Conservation (phyloP, 2,329 filamentous ascomycete genomes). For the Lasiodiplodia citricola region DNA sequence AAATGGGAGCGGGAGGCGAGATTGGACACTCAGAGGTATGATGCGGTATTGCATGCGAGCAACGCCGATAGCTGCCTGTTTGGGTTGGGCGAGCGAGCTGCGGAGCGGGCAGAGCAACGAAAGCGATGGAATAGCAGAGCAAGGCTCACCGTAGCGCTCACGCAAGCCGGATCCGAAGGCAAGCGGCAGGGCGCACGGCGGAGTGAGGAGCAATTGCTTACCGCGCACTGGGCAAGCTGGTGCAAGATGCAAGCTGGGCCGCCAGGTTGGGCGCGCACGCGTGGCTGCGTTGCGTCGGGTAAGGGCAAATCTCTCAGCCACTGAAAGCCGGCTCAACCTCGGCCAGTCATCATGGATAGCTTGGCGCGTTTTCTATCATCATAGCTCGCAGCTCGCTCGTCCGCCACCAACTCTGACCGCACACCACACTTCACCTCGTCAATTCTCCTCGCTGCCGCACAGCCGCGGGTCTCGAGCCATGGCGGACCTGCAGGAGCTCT, state of each 20-base stretch:
- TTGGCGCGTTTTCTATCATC: conserved; percentile 20
- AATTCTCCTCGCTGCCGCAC: conserved; percentile 24
- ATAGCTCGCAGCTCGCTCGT: conserved; percentile 18
- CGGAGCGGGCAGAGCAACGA: conserved; percentile 11
- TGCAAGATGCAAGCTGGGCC: background rate
- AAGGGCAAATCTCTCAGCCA: background rate
- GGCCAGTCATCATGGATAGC: background rate
- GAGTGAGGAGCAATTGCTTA: background rate
- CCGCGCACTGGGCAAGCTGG: too few species aligned
- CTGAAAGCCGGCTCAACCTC: background rate
- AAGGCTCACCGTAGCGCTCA: background rate
- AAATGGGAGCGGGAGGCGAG: background rate
- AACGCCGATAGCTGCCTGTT: conserved; percentile 15
- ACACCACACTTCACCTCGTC: conserved; percentile 13
- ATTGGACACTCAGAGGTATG: conserved; percentile 6
- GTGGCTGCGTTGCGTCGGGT: background rate
- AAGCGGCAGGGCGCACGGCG: background rate
- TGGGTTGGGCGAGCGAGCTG: background rate
- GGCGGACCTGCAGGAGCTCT: conserved; percentile 52
- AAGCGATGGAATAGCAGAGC: background rate
- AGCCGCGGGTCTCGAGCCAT: conserved; percentile 33
- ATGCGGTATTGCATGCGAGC: conserved; percentile 3
- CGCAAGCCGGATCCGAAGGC: background rate
- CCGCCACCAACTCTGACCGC: conserved; percentile 19
- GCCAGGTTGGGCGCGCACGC: background rate